These are phyloP conservation scores for Penium margaritaceum DNA, from an alignment of 139 green algal genomes.

Conservation along the genomic window DNA sequence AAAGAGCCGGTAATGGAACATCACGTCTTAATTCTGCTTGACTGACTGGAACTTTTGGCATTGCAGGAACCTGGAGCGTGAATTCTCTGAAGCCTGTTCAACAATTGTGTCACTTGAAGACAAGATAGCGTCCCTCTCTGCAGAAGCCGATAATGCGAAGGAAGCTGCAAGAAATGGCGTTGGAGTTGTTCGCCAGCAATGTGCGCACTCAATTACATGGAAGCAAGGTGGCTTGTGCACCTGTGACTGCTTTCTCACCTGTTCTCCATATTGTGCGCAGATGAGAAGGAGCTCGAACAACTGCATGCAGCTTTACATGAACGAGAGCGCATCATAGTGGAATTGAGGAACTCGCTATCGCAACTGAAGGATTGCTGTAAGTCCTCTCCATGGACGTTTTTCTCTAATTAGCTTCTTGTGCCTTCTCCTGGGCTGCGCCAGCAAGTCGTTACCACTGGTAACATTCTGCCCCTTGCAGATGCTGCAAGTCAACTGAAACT, in stretches of 20 bases:
- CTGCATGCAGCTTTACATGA: neutral
- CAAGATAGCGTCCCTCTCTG: neutral
- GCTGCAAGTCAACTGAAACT: neutral
- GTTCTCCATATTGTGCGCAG: neutral
- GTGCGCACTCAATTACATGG: neutral
- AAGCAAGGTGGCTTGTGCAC: neutral
- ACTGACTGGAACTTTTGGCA: neutral
- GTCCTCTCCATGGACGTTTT: neutral
- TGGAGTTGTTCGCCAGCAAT: no score
- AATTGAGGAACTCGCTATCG: neutral
- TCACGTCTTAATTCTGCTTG: neutral
- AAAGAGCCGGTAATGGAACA: neutral
- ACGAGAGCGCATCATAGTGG: neutral
- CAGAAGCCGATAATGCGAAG: neutral
- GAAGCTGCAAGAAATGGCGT: neutral
- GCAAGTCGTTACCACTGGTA: no score
- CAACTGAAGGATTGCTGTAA: neutral
- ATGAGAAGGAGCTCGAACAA: neutral
- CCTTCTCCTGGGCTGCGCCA: no score
- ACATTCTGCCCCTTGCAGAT: neutral
- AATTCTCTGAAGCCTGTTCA: neutral
- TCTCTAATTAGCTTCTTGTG: neutral
- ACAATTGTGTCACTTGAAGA: neutral
- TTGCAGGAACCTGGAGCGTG: constrained; percentile 2
- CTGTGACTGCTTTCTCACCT: neutral